Conservation (phyloP, 352 stramenopile genomes). For the Phytophthora cactorum region DNA sequence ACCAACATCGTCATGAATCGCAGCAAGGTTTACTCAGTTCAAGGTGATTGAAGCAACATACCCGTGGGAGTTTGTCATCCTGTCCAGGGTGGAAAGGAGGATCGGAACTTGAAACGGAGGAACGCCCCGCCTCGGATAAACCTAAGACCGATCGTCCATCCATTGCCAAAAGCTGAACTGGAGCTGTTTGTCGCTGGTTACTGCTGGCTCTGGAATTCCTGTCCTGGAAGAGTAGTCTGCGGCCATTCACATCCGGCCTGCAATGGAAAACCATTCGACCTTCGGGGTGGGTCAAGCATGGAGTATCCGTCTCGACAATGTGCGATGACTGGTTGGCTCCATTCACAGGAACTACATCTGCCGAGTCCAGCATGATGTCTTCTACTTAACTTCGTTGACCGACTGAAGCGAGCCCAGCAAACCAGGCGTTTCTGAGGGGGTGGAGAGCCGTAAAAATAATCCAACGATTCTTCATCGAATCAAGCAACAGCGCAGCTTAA, state of each 20-base stretch:
- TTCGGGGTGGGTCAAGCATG: slow-evolving; percentile 14
- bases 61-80: slow-evolving; percentile 28
- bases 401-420: no score
- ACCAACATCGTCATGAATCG: neutral
- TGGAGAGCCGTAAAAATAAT: slow-evolving; percentile 23
- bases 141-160: slow-evolving; percentile 56
- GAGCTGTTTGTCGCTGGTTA: slow-evolving; percentile 17
- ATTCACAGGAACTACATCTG: slow-evolving; percentile 33
- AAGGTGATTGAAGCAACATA: slow-evolving; percentile 4
- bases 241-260: slow-evolving; percentile 51
- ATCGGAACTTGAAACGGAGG: slow-evolving; percentile 6
- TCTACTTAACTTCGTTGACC: neutral
- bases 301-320: slow-evolving; percentile 1
- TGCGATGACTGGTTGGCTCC: slow-evolving; percentile 15
- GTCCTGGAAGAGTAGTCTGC: slow-evolving; percentile 49
- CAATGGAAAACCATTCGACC: slow-evolving; percentile 54
- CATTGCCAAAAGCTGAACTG: slow-evolving; percentile 58
- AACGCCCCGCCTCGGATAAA: slow-evolving; percentile 21
- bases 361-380: slow-evolving; percentile 43
- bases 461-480: neutral
- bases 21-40: neutral
- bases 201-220: slow-evolving; percentile 7
- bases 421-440: slow-evolving; percentile 13
- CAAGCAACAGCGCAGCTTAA: neutral
- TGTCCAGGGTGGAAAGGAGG: slow-evolving; percentile 1